A percentile compares a stretch with the other conserved stretches of the same genome.
Evolutionary conservation across 1,139 yeast species (phyloP).

Genomic region (Taiozyma sp.): DNA sequence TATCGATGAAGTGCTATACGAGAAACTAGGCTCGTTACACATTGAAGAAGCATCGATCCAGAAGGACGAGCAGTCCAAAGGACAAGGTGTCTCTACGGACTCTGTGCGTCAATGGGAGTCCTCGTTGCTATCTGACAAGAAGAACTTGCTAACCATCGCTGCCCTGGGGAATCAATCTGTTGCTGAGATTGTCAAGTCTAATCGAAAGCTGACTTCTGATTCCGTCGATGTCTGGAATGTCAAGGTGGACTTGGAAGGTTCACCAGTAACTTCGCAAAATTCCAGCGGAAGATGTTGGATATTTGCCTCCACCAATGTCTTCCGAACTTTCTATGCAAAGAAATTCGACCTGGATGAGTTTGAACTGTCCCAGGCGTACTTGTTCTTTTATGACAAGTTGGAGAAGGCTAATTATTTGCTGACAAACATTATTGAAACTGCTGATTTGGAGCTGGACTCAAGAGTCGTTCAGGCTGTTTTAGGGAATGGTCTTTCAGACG

Average conservation of each 20-base stretch:
- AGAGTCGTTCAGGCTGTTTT: constrained; percentile 60
- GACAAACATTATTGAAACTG: constrained; percentile 66
- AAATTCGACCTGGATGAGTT: constrained; percentile 61
- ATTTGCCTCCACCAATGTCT: constrained; percentile 71
- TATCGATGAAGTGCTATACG: not conserved
- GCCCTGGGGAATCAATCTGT: constrained; percentile 52
- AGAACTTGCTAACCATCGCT: constrained; percentile 54
- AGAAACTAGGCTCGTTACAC: not conserved
- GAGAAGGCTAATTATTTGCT: constrained; percentile 72
- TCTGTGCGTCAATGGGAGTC: constrained; percentile 47
- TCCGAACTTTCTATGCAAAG: constrained; percentile 57
- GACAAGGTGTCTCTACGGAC: constrained; percentile 32
- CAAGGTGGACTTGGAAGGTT: constrained; percentile 52
- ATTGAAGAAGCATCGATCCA: not conserved
- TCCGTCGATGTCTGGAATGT: constrained; percentile 43
- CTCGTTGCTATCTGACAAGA: constrained; percentile 44
- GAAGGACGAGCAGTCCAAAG: not conserved
- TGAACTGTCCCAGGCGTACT: constrained; percentile 67
- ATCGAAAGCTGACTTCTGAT: constrained; percentile 6
- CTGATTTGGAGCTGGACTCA: constrained; percentile 57
- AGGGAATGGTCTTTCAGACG: constrained; percentile 64
- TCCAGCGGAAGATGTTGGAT: constrained; percentile 82
- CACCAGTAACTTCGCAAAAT: constrained; percentile 69
- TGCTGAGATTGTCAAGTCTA: constrained; percentile 39
- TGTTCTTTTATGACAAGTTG: constrained; percentile 68